Percentiles rank a stretch among this genome's conserved stretches.
Conservation (phyloP, 495 filamentous ascomycete genomes). For the Aspergillus saccharolyticus region DNA sequence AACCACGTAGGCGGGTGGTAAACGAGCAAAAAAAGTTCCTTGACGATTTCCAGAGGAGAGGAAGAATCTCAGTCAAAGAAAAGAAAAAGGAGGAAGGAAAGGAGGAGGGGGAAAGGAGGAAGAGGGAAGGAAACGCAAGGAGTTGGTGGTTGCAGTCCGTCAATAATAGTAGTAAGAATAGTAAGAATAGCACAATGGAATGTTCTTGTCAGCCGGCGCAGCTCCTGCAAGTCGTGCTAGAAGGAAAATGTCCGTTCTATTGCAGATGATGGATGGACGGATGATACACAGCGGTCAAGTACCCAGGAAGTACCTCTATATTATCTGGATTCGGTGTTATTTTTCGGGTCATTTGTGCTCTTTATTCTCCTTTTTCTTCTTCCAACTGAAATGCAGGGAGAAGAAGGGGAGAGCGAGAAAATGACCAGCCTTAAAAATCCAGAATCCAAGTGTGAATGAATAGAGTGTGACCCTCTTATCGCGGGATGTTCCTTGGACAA, state of each 20-base stretch:
- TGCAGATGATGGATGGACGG: not conserved
- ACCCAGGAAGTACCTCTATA: not conserved
- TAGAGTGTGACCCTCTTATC: constrained; percentile 11
- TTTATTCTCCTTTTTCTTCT: not conserved
- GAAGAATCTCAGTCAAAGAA: constrained; percentile 3
- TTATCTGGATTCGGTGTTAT: constrained; percentile 3
- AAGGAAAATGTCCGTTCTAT: not conserved
- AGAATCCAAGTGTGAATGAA: not conserved
- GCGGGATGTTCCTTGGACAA: not conserved
- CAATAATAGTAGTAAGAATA: constrained; percentile 16
- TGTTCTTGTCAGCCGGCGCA: constrained; percentile 17
- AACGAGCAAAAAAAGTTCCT: not conserved
- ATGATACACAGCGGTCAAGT: not conserved
- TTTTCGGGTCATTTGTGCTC: not conserved
- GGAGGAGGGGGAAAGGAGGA: constrained; percentile 8
- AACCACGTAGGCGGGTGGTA: not conserved
- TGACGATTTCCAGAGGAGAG: not conserved
- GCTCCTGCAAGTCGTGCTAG: not conserved
- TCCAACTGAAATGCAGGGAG: not conserved
- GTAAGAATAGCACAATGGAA: constrained; percentile 10
- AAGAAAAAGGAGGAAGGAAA: constrained; percentile 12
- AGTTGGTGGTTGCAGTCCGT: constrained; percentile 9
- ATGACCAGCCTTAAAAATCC: not conserved
- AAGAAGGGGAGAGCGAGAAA: not conserved
- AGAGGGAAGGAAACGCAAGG: constrained; percentile 8